These are phyloP conservation scores for Yamadazyma trypodendri DNA, from an alignment of 1,139 yeast species.

Conservation along the genomic window DNA sequence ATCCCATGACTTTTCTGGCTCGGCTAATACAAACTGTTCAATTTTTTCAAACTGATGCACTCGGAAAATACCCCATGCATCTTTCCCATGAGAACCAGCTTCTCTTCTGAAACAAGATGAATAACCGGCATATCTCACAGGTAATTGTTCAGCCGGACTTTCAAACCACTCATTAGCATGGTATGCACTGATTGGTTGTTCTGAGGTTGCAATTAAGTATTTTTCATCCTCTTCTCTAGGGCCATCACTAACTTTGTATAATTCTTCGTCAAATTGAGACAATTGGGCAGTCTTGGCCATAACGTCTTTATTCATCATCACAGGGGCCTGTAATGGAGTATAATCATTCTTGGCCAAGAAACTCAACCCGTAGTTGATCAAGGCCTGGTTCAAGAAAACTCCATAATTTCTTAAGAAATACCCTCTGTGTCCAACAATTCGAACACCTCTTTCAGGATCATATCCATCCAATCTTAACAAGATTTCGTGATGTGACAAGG, in stretches of 20 bases:
- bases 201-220: slow-evolving; percentile 96
- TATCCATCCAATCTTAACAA: slow-evolving; percentile 93
- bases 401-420: slow-evolving; percentile 93
- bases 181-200: slow-evolving; percentile 98
- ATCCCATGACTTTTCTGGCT: slow-evolving; percentile 97
- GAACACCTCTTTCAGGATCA: slow-evolving; percentile 98
- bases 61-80: slow-evolving; percentile 99
- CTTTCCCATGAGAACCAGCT: slow-evolving; percentile 99
- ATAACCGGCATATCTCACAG: slow-evolving; percentile 94
- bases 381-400: slow-evolving; percentile 95
- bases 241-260: slow-evolving; percentile 95
- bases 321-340: slow-evolving; percentile 95
- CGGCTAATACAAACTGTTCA: slow-evolving; percentile 93
- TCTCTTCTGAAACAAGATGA: slow-evolving; percentile 99
- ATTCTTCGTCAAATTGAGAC: slow-evolving; percentile 96
- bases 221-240: slow-evolving; percentile 71
- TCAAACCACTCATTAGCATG: slow-evolving; percentile 99
- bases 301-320: slow-evolving; percentile 98
- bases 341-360: slow-evolving; percentile 81
- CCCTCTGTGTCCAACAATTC: slow-evolving; percentile 98
- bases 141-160: slow-evolving; percentile 94
- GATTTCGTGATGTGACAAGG: slow-evolving; percentile 92
- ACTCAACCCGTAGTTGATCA: slow-evolving; percentile 90
- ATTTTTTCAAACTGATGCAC: slow-evolving; percentile 98
- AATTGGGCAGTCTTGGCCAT: slow-evolving; percentile 99